These are phyloP conservation scores for Xanthoceras sorbifolium DNA, from an alignment of 345 rosid genomes.

Conservation along the genomic window DNA sequence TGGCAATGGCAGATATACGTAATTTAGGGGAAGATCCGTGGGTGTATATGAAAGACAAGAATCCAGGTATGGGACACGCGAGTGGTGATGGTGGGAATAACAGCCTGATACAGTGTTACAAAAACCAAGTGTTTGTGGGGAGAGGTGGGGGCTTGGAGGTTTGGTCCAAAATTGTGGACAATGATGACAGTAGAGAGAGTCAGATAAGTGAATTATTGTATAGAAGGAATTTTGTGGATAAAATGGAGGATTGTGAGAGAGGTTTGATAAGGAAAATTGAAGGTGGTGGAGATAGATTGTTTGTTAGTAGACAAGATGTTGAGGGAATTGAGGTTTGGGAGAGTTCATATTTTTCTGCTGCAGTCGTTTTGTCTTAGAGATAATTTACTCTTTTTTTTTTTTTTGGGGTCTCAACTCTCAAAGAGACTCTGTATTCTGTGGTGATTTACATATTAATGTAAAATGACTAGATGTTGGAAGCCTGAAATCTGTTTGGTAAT, in stretches of 20 bases:
- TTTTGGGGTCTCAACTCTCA: not conserved
- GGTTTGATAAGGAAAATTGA: conserved; percentile 67
- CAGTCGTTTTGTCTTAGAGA: conserved; percentile 26
- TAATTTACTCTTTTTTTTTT: too few relatives aligned
- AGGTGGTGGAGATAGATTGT: conserved; percentile 84
- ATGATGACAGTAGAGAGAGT: not conserved
- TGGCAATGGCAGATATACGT: conserved; percentile 85
- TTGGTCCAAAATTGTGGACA: conserved; percentile 61
- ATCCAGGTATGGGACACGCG: conserved; percentile 45
- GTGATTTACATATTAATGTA: too few relatives aligned
- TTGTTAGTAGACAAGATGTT: conserved; percentile 62
- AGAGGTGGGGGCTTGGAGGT: conserved; percentile 78
- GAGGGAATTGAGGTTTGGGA: conserved; percentile 98
- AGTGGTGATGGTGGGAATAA: conserved; percentile 31
- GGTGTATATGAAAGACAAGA: conserved; percentile 66
- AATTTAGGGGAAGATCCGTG: conserved; percentile 82
- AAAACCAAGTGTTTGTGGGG: conserved; percentile 72
- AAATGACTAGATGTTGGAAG: too few relatives aligned
- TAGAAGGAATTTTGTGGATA: conserved; percentile 79
- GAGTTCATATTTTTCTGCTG: conserved; percentile 46
- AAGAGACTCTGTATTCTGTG: not conserved
- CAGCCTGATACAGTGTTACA: conserved; percentile 63
- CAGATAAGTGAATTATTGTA: conserved; percentile 32
- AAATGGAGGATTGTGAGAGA: conserved; percentile 58
- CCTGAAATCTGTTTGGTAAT: too few relatives aligned